Base-by-base conservation (phyloP, 352 stramenopile species). In the Pythium volutum region DNA sequence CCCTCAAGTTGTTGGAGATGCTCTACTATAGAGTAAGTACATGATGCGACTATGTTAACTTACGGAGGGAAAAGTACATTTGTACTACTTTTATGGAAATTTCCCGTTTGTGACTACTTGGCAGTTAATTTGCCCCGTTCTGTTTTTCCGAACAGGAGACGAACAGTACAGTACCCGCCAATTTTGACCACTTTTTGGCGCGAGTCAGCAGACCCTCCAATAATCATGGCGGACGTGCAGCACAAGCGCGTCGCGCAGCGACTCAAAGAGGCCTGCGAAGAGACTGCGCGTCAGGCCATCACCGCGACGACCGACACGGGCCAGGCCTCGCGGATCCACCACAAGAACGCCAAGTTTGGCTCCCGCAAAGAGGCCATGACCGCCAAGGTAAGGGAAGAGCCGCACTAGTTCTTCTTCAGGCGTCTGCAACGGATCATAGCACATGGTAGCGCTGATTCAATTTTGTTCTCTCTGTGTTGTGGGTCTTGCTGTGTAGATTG, bases 301-400 rank as follows among this genome's bases (percentile, higher is more conserved):
- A 78, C 73, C 10, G 85, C 85, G 12, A 92, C 85, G 15, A 87
- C 67, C 0, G 76, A 69, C 25, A 87, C 76, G 7, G 85, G 85
- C 4, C 82, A 94, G 59, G 85, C 85, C 1, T 77, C 73, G 49
- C 79, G 74, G 36, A 77, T 94, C 55, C 84, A 94, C 64, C 82
- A 90, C 76, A 94, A 92, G 58, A 91, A 91, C 59, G 74, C 77
- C 70, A 92, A 94, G 59, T 94, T 92, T 58, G 73, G 72, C 33
- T 91, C 78, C 46, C 76, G 79, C 26, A 91, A 90, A 71, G 82
- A 94, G 43, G 85, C 84, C 50, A 90, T 86, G 83, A 81, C 72
- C 45, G 83, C 83, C 67, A 93, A 91, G 74, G 80, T 79, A 55
- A 43, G 63, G n/a, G n/a, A n/a, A n/a, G n/a, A n/a, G n/a, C n/a